Evolutionary conservation across 352 stramenopile species (phyloP).

Genomic region (Phytophthora cryptogea): DNA sequence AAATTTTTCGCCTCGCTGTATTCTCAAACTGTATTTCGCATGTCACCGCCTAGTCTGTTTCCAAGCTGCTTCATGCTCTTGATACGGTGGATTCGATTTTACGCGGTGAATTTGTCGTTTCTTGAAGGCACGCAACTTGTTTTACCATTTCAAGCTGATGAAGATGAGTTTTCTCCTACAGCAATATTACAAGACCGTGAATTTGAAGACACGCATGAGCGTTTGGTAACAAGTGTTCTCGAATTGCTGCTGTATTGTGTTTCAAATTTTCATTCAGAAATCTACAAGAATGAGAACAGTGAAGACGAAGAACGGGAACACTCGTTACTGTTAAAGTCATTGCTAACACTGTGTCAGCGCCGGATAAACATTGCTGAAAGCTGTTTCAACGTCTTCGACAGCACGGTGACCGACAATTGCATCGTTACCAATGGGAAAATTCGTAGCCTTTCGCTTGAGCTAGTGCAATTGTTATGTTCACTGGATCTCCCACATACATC

Average conservation of each 20-base stretch:
- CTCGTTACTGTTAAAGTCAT: constrained; percentile 15
- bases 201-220: constrained; percentile 7
- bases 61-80: constrained; percentile 35
- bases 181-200: background rate
- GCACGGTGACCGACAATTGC: constrained; percentile 1
- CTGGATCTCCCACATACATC: constrained; percentile 26
- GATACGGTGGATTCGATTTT: constrained; percentile 34
- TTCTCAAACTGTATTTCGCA: background rate
- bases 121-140: constrained; percentile 3
- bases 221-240: constrained; percentile 7
- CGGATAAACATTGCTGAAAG: background rate
- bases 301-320: constrained; percentile 18
- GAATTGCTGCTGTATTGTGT: constrained; percentile 23
- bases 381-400: background rate
- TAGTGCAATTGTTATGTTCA: constrained; percentile 39
- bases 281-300: constrained; percentile 21
- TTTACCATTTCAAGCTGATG: constrained; percentile 3
- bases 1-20: constrained; percentile 12
- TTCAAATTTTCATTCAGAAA: constrained; percentile 17
- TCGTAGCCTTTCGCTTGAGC: constrained; percentile 21
- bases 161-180: background rate
- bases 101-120: constrained; percentile 30
- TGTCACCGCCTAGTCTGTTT: constrained; percentile 16
- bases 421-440: constrained; percentile 24
- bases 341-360: constrained; percentile 22